Conservation (phyloP, 441 rosid genomes). For the Dalechampia spathulata region DNA sequence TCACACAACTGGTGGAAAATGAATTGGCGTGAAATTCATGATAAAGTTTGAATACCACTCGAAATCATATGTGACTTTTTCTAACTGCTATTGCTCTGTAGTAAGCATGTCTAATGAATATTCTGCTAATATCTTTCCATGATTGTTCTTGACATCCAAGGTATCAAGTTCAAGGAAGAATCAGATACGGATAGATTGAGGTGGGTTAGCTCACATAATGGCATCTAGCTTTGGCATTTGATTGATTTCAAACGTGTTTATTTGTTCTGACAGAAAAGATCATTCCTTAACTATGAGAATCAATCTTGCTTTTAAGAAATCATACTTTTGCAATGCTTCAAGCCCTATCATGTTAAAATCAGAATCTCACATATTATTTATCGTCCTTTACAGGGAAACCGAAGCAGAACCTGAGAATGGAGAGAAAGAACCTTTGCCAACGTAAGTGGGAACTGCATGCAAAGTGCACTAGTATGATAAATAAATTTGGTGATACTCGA, state of each 20-base stretch:
- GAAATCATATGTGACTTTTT: not conserved
- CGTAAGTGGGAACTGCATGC: slow-evolving; percentile 31
- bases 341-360: too few species aligned
- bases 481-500: too few species aligned
- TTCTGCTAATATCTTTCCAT: slow-evolving; percentile 11
- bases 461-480: not conserved
- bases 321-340: too few species aligned
- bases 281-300: not conserved
- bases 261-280: not conserved
- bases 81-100: not conserved
- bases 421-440: slow-evolving; percentile 25
- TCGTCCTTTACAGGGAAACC: slow-evolving; percentile 24
- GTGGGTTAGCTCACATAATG: slow-evolving; percentile 17
- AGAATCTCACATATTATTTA: not conserved
- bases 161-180: slow-evolving; percentile 28
- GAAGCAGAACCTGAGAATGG: slow-evolving; percentile 22
- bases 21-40: not conserved
- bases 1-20: too few species aligned
- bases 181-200: slow-evolving; percentile 22
- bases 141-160: slow-evolving; percentile 20
- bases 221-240: not conserved
- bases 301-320: not conserved
- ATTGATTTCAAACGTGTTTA: not conserved
- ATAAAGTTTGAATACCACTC: not conserved
- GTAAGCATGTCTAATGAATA: not conserved